Evolutionary conservation across 1,139 yeast genomes (phyloP), one percentile per base, ranked within the genome.

Genomic region (Protomyces gravidus): DNA sequence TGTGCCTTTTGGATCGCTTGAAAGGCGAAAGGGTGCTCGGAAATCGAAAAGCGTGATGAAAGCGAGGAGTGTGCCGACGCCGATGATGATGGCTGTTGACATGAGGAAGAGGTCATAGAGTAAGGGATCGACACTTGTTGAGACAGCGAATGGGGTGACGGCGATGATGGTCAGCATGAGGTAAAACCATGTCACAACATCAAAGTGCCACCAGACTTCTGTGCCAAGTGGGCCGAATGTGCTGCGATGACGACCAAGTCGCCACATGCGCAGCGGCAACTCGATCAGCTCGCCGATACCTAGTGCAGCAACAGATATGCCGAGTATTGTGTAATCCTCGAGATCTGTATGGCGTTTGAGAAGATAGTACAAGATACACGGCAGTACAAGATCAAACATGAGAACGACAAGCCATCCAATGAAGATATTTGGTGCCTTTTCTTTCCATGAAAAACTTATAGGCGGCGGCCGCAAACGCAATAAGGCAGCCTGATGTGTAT

Each of bases 281-380:
- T 42, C 47, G 9, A 42, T 11, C n/a, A 42, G 17, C 23, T 42
- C 47, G 47, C 47, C 47, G 11, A 42, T 6, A 11, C 47, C 47
- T 7, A 42, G 23, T 5, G 47, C 47, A 2, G 23, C 47, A 13
- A 42, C n/a, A 19, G 47, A 15, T 5, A 42, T 17, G 17, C 47
- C 47, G 2, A 42, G 27, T 19, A 42, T 21, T n/a, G 47, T 21
- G 9, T 42, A 15, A 15, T 42, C 47, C 9, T 17, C 27, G n/a
- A 42, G n/a, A 17, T 17, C 27, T 5, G 47, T 19, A 17, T 42
- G 47, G 9, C 21, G 13, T 6, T 15, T 42, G 25, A 42, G 27
- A 13, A 42, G 27, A 21, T 42, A 42, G 3, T 42, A 42, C 9
- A 42, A 27, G 6, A 42, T 11, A 7, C 17, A 21, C 15, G 47